Conservation (phyloP, 495 filamentous ascomycete genomes). For the Pyrenopolyporus hunteri region DNA sequence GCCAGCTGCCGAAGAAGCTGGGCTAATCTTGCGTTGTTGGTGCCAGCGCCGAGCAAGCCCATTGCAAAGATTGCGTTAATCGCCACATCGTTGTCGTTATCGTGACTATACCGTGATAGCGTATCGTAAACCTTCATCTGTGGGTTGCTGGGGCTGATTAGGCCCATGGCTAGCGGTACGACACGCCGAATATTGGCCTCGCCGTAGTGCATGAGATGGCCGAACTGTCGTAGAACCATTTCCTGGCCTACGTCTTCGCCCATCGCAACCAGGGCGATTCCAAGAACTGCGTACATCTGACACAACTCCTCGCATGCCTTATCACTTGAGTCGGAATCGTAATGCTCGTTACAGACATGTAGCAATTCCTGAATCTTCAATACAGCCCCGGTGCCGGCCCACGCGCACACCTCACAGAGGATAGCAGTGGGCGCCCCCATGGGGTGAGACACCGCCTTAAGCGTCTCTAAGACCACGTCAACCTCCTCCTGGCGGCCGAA, state of each 20-base stretch:
- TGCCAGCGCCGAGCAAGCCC: slow-evolving; percentile 95
- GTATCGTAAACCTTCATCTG: slow-evolving; percentile 99
- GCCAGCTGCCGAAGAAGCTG: slow-evolving; percentile 94
- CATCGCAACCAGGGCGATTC: slow-evolving; percentile 94
- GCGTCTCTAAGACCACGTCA: slow-evolving; percentile 89
- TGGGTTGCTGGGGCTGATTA: slow-evolving; percentile 95
- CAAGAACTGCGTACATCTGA: slow-evolving; percentile 94
- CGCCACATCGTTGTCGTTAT: slow-evolving; percentile 98
- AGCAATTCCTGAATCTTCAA: slow-evolving; percentile 95
- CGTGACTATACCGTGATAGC: slow-evolving; percentile 95
- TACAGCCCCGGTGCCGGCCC: slow-evolving; percentile 96
- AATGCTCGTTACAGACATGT: slow-evolving; percentile 96
- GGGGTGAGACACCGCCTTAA: slow-evolving; percentile 94
- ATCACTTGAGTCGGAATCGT: slow-evolving; percentile 80
- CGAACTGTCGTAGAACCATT: slow-evolving; percentile 97
- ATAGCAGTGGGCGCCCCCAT: slow-evolving; percentile 91
- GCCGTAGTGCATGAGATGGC: slow-evolving; percentile 99
- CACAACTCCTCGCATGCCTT: slow-evolving; percentile 93
- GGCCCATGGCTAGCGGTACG: slow-evolving; percentile 95
- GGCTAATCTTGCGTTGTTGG: slow-evolving; percentile 95
- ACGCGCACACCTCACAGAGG: slow-evolving; percentile 93
- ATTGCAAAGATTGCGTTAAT: slow-evolving; percentile 99
- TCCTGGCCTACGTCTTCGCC: slow-evolving; percentile 98
- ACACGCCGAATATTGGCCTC: slow-evolving; percentile 95
- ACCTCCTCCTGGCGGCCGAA: slow-evolving; percentile 98